Evolutionary conservation across 148 eudicot species (phyloP).

Genomic region (Nepenthes gracilis): DNA sequence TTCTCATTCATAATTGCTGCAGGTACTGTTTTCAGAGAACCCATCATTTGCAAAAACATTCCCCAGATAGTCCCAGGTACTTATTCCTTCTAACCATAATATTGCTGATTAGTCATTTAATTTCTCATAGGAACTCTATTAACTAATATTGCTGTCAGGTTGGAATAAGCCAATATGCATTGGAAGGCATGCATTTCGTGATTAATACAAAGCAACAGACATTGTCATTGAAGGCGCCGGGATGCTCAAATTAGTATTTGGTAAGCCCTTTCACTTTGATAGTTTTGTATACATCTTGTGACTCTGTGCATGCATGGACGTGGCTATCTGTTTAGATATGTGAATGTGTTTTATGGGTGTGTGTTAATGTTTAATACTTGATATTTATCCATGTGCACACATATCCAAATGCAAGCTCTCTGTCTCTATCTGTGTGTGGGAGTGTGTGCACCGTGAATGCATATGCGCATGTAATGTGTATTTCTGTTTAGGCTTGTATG

Average conservation of each 20-base stretch:
- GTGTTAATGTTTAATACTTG: no score
- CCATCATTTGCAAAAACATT: conserved; percentile 73
- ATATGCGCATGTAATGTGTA: no score
- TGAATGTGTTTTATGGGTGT: no score
- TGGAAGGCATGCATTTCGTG: conserved; percentile 97
- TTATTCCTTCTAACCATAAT: neutral
- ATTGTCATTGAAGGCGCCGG: conserved; percentile 83
- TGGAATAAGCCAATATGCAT: conserved; percentile 95
- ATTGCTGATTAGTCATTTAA: neutral
- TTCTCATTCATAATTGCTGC: conserved; percentile 7
- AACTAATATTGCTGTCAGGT: conserved; percentile 18
- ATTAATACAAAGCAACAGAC: conserved; percentile 88
- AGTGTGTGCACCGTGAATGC: no score
- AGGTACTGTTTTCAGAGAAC: conserved; percentile 94
- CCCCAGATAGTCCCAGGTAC: conserved; percentile 72
- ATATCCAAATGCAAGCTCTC: no score
- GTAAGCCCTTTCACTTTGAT: conserved; percentile 17
- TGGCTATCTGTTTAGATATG: neutral
- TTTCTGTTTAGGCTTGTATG: no score
- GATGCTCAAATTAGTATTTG: conserved; percentile 82
- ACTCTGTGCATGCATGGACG: neutral
- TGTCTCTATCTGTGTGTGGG: no score
- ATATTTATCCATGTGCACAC: no score
- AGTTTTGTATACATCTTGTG: neutral
- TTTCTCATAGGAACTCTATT: neutral